These are phyloP conservation scores for Kodamaea sp. DNA, from an alignment of 1,139 yeast genomes.

Conservation along the genomic window DNA sequence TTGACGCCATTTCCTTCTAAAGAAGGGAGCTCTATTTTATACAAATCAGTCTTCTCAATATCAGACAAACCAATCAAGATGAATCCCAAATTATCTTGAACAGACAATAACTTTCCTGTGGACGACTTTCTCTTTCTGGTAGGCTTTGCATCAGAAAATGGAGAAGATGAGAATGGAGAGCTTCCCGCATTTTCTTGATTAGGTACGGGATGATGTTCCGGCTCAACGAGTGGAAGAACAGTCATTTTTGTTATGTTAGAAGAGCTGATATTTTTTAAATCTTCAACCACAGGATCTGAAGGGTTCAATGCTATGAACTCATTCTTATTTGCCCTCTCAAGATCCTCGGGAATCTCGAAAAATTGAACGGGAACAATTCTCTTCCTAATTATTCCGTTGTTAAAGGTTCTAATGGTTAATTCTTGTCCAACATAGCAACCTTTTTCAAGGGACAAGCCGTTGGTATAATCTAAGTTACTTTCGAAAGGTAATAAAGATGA, in stretches of 20 bases:
- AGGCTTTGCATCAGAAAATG: constrained; percentile 22
- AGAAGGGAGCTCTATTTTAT: constrained; percentile 32
- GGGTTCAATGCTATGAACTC: constrained; percentile 16
- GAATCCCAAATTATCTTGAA: constrained; percentile 64
- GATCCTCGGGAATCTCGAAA: constrained; percentile 22
- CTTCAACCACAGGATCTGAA: constrained; percentile 19
- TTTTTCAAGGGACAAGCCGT: constrained; percentile 82
- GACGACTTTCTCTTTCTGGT: constrained; percentile 40
- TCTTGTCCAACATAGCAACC: constrained; percentile 99
- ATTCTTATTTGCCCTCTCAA: constrained; percentile 17
- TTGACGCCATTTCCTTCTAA: constrained; percentile 19
- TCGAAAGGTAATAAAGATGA: constrained; percentile 74
- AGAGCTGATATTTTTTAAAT: constrained; percentile 18
- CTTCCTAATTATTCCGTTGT: constrained; percentile 80
- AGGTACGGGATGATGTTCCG: constrained; percentile 13
- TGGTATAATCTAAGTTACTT: constrained; percentile 74
- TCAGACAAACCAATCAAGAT: constrained; percentile 56
- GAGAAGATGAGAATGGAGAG: constrained; percentile 27
- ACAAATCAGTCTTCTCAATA: constrained; percentile 28
- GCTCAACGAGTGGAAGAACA: constrained; percentile 21
- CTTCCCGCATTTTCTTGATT: constrained; percentile 7
- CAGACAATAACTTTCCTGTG: constrained; percentile 60
- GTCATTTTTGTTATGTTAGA: constrained; percentile 24
- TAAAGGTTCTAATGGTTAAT: constrained; percentile 82
- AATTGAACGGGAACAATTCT: constrained; percentile 75